These are phyloP conservation scores for Cyclotella kingstonii DNA, from an alignment of 108 stramenopile species.

Conservation along the genomic window DNA sequence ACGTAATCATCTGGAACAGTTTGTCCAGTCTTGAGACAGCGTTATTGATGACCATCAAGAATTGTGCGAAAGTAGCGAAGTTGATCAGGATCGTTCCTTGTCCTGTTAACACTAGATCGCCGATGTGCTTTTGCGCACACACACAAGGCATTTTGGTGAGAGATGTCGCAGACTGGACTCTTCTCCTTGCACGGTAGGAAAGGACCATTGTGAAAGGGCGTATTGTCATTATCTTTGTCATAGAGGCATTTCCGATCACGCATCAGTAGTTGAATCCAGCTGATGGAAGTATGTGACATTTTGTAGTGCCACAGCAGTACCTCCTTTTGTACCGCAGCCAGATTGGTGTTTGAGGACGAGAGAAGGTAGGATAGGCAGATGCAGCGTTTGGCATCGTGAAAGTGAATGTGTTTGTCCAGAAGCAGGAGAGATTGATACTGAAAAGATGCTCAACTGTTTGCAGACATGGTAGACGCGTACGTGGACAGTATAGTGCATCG, in stretches of 20 bases:
- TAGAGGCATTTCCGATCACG: not conserved
- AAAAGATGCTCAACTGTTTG: too few relatives aligned
- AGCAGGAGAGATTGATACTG: not conserved
- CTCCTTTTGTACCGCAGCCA: constrained; percentile 43
- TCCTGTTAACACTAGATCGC: not conserved
- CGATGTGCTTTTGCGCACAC: constrained; percentile 1
- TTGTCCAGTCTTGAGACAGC: not conserved
- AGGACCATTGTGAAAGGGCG: not conserved
- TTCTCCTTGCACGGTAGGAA: not conserved
- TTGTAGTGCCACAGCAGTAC: constrained; percentile 41
- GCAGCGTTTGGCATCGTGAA: not conserved
- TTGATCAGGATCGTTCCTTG: not conserved
- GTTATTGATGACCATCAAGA: not conserved
- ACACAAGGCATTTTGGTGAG: not conserved
- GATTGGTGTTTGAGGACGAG: constrained; percentile 40
- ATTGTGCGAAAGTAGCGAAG: too few relatives aligned
- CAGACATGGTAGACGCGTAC: too few relatives aligned
- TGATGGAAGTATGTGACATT: constrained; percentile 26
- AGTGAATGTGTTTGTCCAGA: constrained; percentile 8
- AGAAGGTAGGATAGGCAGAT: constrained; percentile 10
- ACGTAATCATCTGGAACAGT: not conserved
- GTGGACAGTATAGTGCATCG: too few relatives aligned
- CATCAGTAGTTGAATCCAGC: too few relatives aligned
- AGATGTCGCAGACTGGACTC: not conserved
- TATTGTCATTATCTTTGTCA: too few relatives aligned